These are phyloP conservation scores for Pseudopyrenochaeta lycopersici DNA, from an alignment of 2,329 filamentous ascomycete species.

Conservation along the genomic window DNA sequence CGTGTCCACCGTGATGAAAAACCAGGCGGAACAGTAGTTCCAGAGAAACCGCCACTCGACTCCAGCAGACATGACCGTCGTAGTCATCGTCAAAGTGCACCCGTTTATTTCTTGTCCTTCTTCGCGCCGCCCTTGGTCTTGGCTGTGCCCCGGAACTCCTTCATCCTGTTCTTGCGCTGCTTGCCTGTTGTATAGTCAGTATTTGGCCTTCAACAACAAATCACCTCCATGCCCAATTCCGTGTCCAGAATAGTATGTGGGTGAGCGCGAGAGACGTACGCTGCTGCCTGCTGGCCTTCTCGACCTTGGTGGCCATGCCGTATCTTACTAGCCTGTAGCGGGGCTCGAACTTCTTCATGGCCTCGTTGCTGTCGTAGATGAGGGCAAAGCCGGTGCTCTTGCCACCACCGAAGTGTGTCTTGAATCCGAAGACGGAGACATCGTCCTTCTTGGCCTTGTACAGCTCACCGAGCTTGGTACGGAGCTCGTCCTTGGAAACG, in stretches of 20 bases:
- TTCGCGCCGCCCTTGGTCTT: slow-evolving; percentile 96
- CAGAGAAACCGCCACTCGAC: slow-evolving; percentile 44
- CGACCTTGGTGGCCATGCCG: slow-evolving; percentile 90
- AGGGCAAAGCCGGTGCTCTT: slow-evolving; percentile 99
- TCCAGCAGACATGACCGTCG: slow-evolving; percentile 37
- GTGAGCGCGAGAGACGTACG: slow-evolving; percentile 71
- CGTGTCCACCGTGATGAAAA: slow-evolving; percentile 44
- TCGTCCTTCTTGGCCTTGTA: slow-evolving; percentile 99
- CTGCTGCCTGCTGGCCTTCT: slow-evolving; percentile 98
- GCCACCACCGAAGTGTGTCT: slow-evolving; percentile 98
- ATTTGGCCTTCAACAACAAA: slow-evolving; percentile 22
- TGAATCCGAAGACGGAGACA: slow-evolving; percentile 97
- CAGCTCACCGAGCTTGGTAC: slow-evolving; percentile 88
- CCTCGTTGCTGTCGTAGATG: slow-evolving; percentile 97
- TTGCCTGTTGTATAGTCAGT: slow-evolving; percentile 75
- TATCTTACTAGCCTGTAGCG: slow-evolving; percentile 96
- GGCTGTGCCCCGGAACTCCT: slow-evolving; percentile 96
- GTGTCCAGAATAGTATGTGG: slow-evolving; percentile 11
- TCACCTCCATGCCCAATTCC: slow-evolving; percentile 10
- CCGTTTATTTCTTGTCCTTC: slow-evolving; percentile 78
- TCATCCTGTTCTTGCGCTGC: slow-evolving; percentile 99
- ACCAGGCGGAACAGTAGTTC: slow-evolving; percentile 41
- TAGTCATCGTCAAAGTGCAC: slow-evolving; percentile 38
- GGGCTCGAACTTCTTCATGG: slow-evolving; percentile 99
- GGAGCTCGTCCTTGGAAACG: slow-evolving; percentile 99